Conservation (phyloP, 1,284 basidiomycete genomes). For the Coniferiporia sulphurascens region DNA sequence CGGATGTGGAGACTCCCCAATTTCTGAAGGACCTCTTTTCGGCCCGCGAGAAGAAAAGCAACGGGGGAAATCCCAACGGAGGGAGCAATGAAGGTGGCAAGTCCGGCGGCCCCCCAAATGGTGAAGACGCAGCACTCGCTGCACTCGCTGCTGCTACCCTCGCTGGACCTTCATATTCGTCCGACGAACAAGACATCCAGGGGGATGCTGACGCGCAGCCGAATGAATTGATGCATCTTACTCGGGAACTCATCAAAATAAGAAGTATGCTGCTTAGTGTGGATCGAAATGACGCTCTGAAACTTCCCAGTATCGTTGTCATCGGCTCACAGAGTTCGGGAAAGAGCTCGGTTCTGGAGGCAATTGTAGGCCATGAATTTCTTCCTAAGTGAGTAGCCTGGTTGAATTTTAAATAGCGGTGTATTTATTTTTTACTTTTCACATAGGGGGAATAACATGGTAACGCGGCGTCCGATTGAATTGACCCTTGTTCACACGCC, state of each 20-base stretch:
- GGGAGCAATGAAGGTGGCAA: slow-evolving; percentile 26
- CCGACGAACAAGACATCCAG: slow-evolving; percentile 33
- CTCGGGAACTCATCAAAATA: slow-evolving; percentile 95
- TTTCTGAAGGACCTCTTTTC: slow-evolving; percentile 69
- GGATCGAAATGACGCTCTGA: slow-evolving; percentile 91
- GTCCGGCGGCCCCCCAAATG: slow-evolving; percentile 35
- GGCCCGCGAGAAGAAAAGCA: slow-evolving; percentile 31
- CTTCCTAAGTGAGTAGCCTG: slow-evolving; percentile 78
- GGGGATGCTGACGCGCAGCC: slow-evolving; percentile 39
- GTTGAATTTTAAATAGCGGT: not conserved
- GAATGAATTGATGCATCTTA: slow-evolving; percentile 87
- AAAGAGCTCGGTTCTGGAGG: slow-evolving; percentile 96
- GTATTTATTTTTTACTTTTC: not conserved
- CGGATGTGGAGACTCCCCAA: slow-evolving; percentile 64
- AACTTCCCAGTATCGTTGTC: slow-evolving; percentile 95
- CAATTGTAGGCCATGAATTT: slow-evolving; percentile 98
- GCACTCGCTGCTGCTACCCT: slow-evolving; percentile 69
- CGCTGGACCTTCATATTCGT: slow-evolving; percentile 63
- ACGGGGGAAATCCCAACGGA: slow-evolving; percentile 24
- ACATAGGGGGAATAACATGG: slow-evolving; percentile 95
- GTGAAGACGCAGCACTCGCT: slow-evolving; percentile 61
- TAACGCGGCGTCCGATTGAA: slow-evolving; percentile 96
- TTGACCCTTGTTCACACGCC: slow-evolving; percentile 94
- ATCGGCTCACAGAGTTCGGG: slow-evolving; percentile 98
- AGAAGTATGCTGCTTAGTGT: slow-evolving; percentile 90